Evolutionary conservation across 1,284 basidiomycete genomes (phyloP).

Genomic region (Cystodermella granulosa): DNA sequence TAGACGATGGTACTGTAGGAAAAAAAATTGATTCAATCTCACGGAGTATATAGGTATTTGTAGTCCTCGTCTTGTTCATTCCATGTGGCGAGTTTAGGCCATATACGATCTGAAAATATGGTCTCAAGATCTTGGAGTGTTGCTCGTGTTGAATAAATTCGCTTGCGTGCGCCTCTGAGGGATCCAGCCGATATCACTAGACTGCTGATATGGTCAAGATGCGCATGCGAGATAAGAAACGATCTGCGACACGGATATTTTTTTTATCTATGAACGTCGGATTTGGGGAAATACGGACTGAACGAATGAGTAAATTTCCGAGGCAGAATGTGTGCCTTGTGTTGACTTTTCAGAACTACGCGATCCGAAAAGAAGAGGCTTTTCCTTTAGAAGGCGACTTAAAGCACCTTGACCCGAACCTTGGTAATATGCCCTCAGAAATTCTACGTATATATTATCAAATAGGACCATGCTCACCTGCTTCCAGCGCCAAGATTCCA

Average conservation of each 20-base stretch:
- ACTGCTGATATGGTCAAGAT: constrained; percentile 76
- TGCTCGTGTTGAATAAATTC: constrained; percentile 57
- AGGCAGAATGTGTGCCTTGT: constrained; percentile 36
- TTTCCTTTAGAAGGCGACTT: constrained; percentile 46
- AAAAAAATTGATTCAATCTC: too few species aligned
- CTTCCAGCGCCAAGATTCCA: constrained; percentile 68
- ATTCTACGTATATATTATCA: not conserved
- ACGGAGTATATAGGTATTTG: constrained; percentile 59
- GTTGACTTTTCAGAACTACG: constrained; percentile 12
- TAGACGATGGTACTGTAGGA: too few species aligned
- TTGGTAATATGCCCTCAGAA: constrained; percentile 21
- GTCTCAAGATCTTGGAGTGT: constrained; percentile 65
- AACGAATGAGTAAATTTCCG: constrained; percentile 57
- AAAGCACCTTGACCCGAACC: constrained; percentile 71
- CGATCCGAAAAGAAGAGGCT: constrained; percentile 51
- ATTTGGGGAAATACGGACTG: constrained; percentile 37
- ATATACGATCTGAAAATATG: constrained; percentile 73
- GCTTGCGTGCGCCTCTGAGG: constrained; percentile 56
- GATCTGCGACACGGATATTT: constrained; percentile 39
- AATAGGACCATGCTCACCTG: constrained; percentile 46
- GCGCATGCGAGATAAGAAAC: constrained; percentile 75
- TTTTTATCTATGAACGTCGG: not conserved
- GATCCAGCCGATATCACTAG: constrained; percentile 74
- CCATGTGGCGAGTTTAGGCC: constrained; percentile 79
- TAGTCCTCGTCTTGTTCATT: constrained; percentile 52